Conservation (phyloP, 257 asterid genomes). For the Jacaranda mimosifolia region DNA sequence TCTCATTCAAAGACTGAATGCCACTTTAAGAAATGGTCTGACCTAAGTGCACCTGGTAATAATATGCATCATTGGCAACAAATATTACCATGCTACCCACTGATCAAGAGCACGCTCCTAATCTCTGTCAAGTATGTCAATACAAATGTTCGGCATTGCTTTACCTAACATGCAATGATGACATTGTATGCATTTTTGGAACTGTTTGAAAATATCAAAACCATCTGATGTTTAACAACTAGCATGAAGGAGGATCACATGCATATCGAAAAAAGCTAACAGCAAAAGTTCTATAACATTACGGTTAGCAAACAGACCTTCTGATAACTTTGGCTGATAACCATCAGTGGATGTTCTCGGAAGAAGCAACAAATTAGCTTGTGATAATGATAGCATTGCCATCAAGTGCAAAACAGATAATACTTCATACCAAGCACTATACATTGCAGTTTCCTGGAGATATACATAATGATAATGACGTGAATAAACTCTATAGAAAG, state of each 20-base stretch:
- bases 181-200: not conserved
- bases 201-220: conserved; percentile 10
- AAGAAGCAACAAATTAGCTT: conserved; percentile 75
- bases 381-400: conserved; percentile 72
- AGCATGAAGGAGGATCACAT: conserved; percentile 6
- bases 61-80: not conserved
- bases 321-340: conserved; percentile 75
- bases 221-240: not conserved
- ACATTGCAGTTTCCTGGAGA: conserved; percentile 73
- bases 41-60: not conserved
- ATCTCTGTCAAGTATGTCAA: not conserved
- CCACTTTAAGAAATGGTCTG: not conserved
- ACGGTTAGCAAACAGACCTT: conserved; percentile 51
- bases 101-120: not conserved
- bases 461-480: conserved; percentile 13
- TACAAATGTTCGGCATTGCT: not conserved
- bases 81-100: not conserved
- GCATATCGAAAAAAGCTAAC: not conserved
- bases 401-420: conserved; percentile 82
- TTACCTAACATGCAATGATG: not conserved
- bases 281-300: not conserved
- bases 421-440: conserved; percentile 78
- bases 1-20: conserved; percentile 1
- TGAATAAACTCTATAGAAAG: conserved; percentile 11
- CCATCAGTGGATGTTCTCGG: conserved; percentile 76